Percentiles rank a stretch among this genome's conserved stretches.
phyloP scores from a whole-genome alignment of 495 filamentous ascomycete species.

The Aspergillus funiculosus region DNA sequence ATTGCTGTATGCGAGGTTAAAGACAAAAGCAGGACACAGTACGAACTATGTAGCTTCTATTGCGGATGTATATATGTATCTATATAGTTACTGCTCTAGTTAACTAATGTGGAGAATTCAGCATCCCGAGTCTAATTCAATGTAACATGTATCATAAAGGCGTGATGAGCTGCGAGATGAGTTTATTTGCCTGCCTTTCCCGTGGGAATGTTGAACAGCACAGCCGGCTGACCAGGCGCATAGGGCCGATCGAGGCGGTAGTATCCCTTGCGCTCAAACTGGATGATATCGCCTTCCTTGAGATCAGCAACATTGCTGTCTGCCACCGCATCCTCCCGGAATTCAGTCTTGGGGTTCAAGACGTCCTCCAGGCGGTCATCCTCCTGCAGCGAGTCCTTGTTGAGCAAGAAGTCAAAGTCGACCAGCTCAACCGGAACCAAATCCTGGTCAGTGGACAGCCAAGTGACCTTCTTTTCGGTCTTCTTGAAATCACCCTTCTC shows the following conservation, averaged over 20 bases:
- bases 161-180: no score
- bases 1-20: no score
- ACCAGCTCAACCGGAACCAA: slow-evolving; percentile 77
- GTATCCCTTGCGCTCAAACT: slow-evolving; percentile 91
- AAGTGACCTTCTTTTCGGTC: slow-evolving; percentile 94
- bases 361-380: slow-evolving; percentile 79
- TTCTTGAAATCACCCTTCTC: slow-evolving; percentile 84
- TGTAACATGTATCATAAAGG: slow-evolving; percentile 1
- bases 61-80: no score
- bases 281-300: slow-evolving; percentile 79
- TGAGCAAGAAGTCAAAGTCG: slow-evolving; percentile 89
- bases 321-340: slow-evolving; percentile 66
- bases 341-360: slow-evolving; percentile 69
- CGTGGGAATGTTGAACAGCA: slow-evolving; percentile 75
- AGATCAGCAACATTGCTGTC: slow-evolving; percentile 73
- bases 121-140: background rate
- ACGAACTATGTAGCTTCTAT: no score
- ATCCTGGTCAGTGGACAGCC: slow-evolving; percentile 72
- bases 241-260: slow-evolving; percentile 68
- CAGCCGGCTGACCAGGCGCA: slow-evolving; percentile 55
- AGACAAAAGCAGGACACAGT: no score
- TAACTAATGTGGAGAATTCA: no score
- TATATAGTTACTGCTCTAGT: no score
- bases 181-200: slow-evolving; percentile 49
- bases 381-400: slow-evolving; percentile 80